Base-by-base conservation (phyloP, 106 monocot species). In the Hemerocallis citrina region DNA sequence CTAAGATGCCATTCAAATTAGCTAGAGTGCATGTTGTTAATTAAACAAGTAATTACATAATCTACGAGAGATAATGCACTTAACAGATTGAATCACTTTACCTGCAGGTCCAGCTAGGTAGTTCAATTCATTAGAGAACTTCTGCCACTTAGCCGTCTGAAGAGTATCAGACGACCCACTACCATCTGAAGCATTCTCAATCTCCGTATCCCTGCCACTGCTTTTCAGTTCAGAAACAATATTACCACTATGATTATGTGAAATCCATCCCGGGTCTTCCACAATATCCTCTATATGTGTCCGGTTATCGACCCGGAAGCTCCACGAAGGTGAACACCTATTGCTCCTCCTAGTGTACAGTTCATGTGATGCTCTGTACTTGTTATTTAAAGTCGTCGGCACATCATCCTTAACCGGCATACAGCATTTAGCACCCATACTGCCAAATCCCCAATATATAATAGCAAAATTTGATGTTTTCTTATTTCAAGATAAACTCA, bases 391-490 rank as follows among this genome's bases (percentile, higher is more conserved):
- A 11, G 62, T 66, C 68, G 71, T 63, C 6, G 78, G 45, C 55
- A 80, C 77, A 23, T 59, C 59, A 15, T 81, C 70, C 68, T 59
- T 83, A 31, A 76, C 69, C 40, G 89, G 68, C 59, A 78, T 71
- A 71, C 95, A 96, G 70, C 95, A 96, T 63, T 78, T 86, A 6
- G 86, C 95, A 38, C 95, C 95, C 95, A 96, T 96, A 24, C 0
- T 38, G 22, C 36, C 11, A n/a, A n/a, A n/a, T n/a, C n/a, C n/a
- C n/a, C n/a, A n/a, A 24, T 59, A 22, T 11, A 19, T 17, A 49
- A 59, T 38, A 59, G 19, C 4, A 39, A 21, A 59, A 59, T 13
- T 42, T 30, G 25, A 25, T 10, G 2, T 25, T 49, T 23, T 1
- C 22, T 49, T n/a, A n/a, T 10, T 49, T 25, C 1, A 52, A 15